Conservation (phyloP, 768 basidiomycete species). For the Psilocybe sp. region DNA sequence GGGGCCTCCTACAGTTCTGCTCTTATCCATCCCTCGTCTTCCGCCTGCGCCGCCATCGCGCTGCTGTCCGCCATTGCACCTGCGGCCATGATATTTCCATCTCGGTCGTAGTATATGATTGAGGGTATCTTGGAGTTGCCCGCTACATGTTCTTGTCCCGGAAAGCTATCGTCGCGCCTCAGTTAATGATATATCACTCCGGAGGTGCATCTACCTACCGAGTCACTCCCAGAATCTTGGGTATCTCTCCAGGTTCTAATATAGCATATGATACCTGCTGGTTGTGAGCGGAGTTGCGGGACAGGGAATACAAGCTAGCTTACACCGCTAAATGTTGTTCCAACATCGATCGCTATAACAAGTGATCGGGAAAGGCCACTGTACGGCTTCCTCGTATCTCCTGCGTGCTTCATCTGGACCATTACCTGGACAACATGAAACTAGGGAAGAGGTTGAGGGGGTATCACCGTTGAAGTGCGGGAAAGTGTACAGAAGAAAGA, state of each 20-base stretch:
- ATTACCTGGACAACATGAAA: conserved; percentile 7
- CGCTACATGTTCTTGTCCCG: conserved; percentile 83
- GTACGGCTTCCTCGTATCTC: conserved; percentile 73
- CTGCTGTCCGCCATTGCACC: conserved; percentile 75
- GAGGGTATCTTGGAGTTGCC: conserved; percentile 85
- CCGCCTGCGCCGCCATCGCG: conserved; percentile 57
- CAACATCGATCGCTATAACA: conserved; percentile 78
- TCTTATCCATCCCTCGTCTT: conserved; percentile 77
- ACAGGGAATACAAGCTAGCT: conserved; percentile 11
- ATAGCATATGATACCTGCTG: conserved; percentile 71
- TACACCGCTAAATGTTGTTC: conserved; percentile 81
- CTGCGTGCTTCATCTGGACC: conserved; percentile 47
- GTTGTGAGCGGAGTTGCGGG: conserved; percentile 5
- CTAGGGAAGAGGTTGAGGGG: too few species aligned
- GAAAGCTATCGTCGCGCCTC: conserved; percentile 49
- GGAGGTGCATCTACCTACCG: conserved; percentile 39
- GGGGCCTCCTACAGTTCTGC: conserved; percentile 59
- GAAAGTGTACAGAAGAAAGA: too few species aligned
- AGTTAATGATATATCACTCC: neutral
- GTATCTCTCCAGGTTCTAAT: conserved; percentile 76
- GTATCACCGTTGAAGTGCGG: too few species aligned
- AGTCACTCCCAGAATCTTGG: conserved; percentile 79
- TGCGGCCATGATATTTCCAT: conserved; percentile 65
- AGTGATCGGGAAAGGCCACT: conserved; percentile 60
- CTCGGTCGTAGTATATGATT: conserved; percentile 67